phyloP scores from a whole-genome alignment of 1,284 basidiomycete species.

The Cystobasidium sp. region DNA sequence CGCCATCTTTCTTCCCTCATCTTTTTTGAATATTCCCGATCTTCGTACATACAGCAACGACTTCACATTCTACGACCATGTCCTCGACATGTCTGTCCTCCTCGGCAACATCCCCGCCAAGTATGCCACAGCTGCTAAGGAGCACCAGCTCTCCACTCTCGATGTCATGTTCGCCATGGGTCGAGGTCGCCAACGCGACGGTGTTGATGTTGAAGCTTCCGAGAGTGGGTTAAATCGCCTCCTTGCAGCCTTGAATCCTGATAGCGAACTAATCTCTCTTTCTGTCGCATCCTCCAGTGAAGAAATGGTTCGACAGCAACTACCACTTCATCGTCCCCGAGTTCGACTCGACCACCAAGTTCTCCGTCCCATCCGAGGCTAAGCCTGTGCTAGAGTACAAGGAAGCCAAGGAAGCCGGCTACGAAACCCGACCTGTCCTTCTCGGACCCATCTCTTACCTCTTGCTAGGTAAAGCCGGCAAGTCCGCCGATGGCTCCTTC shows the following conservation, averaged over 20 bases:
- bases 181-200: slow-evolving; percentile 89
- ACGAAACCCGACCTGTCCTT: slow-evolving; percentile 91
- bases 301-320: slow-evolving; percentile 92
- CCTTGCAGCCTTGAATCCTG: background rate
- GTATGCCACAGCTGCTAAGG: slow-evolving; percentile 71
- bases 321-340: slow-evolving; percentile 96
- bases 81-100: slow-evolving; percentile 94
- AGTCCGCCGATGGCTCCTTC: slow-evolving; percentile 81
- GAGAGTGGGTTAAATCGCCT: slow-evolving; percentile 96
- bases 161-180: slow-evolving; percentile 99
- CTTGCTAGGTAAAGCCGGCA: slow-evolving; percentile 85
- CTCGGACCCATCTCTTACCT: slow-evolving; percentile 97
- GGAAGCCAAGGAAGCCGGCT: slow-evolving; percentile 89
- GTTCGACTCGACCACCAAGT: slow-evolving; percentile 86
- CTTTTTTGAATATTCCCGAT: slow-evolving; percentile 36
- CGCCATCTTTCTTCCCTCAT: slow-evolving; percentile 10
- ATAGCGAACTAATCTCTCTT: slow-evolving; percentile 12
- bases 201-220: slow-evolving; percentile 94
- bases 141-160: slow-evolving; percentile 73
- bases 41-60: slow-evolving; percentile 72
- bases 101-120: slow-evolving; percentile 98
- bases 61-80: slow-evolving; percentile 98
- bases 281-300: slow-evolving; percentile 46
- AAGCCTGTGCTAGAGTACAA: slow-evolving; percentile 95
- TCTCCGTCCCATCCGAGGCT: slow-evolving; percentile 76